These are phyloP conservation scores for Pythium guiyangense DNA, from an alignment of 352 stramenopile species.

Conservation along the genomic window DNA sequence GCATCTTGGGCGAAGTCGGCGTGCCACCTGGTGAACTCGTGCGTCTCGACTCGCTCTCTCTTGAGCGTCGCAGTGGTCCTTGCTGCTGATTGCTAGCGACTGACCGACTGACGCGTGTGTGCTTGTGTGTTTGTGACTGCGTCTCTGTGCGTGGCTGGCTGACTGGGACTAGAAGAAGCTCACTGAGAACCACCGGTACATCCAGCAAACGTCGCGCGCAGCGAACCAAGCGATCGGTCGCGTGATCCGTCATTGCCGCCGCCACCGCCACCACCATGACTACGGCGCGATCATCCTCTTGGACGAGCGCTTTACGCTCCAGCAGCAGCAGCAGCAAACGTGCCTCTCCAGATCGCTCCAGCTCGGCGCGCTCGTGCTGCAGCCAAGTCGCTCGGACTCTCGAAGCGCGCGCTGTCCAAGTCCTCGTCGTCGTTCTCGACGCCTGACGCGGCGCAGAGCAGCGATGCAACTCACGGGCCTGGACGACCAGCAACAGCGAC, in stretches of 20 bases:
- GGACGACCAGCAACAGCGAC: background rate
- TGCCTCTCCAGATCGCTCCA: conserved; percentile 96
- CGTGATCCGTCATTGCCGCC: conserved; percentile 97
- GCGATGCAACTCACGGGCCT: background rate
- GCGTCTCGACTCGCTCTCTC: too few species aligned
- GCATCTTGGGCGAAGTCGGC: too few species aligned
- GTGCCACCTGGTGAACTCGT: too few species aligned
- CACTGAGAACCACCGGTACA: conserved; percentile 97
- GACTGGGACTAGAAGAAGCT: too few species aligned
- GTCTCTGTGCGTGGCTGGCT: too few species aligned
- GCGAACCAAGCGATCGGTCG: conserved; percentile 99
- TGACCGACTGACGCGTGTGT: too few species aligned
- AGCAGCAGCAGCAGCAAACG: conserved; percentile 87
- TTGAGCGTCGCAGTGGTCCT: too few species aligned
- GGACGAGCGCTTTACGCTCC: conserved; percentile 94
- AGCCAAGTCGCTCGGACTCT: conserved; percentile 36
- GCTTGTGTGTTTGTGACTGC: too few species aligned
- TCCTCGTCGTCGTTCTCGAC: background rate
- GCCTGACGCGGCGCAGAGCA: conserved; percentile 8
- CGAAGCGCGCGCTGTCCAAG: too few species aligned
- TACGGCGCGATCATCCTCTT: conserved; percentile 97
- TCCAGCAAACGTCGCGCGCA: conserved; percentile 95
- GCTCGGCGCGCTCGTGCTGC: conserved; percentile 30
- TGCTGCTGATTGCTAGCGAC: too few species aligned
- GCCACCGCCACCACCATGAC: too few species aligned